Base-by-base conservation (phyloP, 2,329 filamentous ascomycete species). In the Aspergillus latus region DNA sequence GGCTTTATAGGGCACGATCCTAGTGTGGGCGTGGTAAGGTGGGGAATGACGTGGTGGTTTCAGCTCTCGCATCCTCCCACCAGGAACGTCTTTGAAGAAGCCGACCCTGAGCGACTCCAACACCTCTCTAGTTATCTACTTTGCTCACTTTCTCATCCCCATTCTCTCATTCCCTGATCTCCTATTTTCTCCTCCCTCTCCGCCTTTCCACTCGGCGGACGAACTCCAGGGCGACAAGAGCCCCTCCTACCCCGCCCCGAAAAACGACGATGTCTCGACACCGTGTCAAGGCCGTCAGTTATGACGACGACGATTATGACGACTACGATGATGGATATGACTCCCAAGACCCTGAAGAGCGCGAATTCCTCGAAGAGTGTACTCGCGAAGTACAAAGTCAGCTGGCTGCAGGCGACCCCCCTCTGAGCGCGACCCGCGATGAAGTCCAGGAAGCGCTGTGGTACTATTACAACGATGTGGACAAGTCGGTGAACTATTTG, bases 401-500 rank as follows among this genome's bases (percentile, higher is more conserved):
- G 7, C 78, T 96, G n/a, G 88, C 85, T 5, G 72, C 76, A 8
- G 79, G 84, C 58, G 78, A 81, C 32, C 76, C 76, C 61, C 85
- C 83, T 59, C 80, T 87, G 64, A 82, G 80, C 68, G 77, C 83
- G n/a, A 80, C 83, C 4, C 84, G 88, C 58, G 77, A 80, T 37
- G 88, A 96, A 68, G 93, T 97, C 60, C 86, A 96, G 71, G 93
- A 97, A 59, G 84, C 92, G 0, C 75, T 99, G 13, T 97, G 92
- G 91, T 86, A 99, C 74, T 97, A 97, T 74, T 97, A 93, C 72
- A 97, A 92, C 71, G 92, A 99, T 66, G 81, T 96, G 30, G 88
- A 86, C 56, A 96, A 96, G 74, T 86, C 90, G 1, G 88, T 95
- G 37, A 81, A 83, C 55, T 97, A 95, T 68, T 75, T 99, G 56